These are phyloP conservation scores for Backusella liffmaniae DNA, from an alignment of 192 early-diverging fungal species.

Conservation along the genomic window DNA sequence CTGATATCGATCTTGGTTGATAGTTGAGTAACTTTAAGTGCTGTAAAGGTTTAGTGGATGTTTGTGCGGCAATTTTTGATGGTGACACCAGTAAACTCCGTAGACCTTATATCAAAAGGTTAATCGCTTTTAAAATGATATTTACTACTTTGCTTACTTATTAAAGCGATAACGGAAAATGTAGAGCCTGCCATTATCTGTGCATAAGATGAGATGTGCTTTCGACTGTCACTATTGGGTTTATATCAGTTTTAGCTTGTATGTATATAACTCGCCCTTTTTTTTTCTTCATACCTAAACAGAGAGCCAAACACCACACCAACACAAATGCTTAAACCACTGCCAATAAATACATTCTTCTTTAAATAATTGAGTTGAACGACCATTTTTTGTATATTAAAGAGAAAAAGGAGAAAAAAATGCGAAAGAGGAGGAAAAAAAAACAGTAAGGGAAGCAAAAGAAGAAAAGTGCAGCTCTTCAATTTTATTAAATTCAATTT, in stretches of 20 bases:
- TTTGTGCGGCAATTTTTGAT: not conserved
- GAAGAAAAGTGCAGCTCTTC: not conserved
- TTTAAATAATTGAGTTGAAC: not conserved
- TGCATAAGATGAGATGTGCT: not conserved
- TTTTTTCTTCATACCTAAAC: not conserved
- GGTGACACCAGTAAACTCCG: slow-evolving; percentile 10
- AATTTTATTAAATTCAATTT: not conserved
- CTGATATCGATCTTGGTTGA: slow-evolving; percentile 12
- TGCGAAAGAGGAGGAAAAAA: not conserved
- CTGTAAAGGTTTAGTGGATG: slow-evolving; percentile 4
- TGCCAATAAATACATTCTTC: not conserved
- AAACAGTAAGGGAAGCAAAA: not conserved
- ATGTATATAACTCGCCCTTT: not conserved
- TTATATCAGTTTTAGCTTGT: not conserved
- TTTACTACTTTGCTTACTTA: not conserved
- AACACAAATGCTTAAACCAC: slow-evolving; percentile 3
- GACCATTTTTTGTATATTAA: not conserved
- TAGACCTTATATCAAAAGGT: not conserved
- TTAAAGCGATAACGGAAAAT: not conserved
- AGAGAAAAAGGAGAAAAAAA: not conserved
- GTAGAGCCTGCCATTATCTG: slow-evolving; percentile 3
- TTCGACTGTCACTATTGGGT: not conserved
- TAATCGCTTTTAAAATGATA: not conserved
- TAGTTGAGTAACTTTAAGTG: not conserved
- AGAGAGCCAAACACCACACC: slow-evolving; percentile 14